A percentile compares a stretch with the other conserved stretches of the same genome.
phyloP scores from a whole-genome alignment of 1,284 basidiomycete genomes.

The Vanrija sp. region DNA sequence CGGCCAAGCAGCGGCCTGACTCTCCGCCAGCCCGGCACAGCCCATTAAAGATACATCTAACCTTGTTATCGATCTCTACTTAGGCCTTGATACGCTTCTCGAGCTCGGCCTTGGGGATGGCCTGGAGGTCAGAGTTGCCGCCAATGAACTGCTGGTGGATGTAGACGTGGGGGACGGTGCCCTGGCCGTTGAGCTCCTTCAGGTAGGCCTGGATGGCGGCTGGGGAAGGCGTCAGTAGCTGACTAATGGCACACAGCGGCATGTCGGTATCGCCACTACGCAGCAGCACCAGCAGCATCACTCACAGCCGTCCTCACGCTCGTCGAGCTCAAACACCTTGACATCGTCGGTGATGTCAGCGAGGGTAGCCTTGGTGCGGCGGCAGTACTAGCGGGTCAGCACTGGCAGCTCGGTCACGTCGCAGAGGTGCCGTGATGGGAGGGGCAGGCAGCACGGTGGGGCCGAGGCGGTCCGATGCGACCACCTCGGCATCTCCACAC shows the following conservation, averaged over 20 bases:
- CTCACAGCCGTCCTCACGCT: slow-evolving; percentile 44
- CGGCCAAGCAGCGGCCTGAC: too few species aligned
- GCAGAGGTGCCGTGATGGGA: not conserved
- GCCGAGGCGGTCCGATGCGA: too few species aligned
- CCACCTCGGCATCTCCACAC: too few species aligned
- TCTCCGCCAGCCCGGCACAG: not conserved
- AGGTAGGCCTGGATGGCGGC: slow-evolving; percentile 48
- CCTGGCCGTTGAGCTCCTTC: slow-evolving; percentile 40
- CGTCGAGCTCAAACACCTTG: slow-evolving; percentile 46
- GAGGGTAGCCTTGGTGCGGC: slow-evolving; percentile 39
- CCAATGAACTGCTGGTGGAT: slow-evolving; percentile 47
- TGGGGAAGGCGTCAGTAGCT: slow-evolving; percentile 10
- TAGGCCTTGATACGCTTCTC: slow-evolving; percentile 33
- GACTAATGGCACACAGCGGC: not conserved
- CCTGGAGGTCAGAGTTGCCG: slow-evolving; percentile 46
- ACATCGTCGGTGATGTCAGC: slow-evolving; percentile 29
- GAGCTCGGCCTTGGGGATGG: slow-evolving; percentile 34
- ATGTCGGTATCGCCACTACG: too few species aligned
- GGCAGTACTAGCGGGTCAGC: slow-evolving; percentile 38
- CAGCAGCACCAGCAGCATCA: slow-evolving; percentile 1
- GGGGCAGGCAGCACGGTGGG: too few species aligned
- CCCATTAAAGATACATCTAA: too few species aligned
- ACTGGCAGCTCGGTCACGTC: not conserved
- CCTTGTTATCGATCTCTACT: not conserved
- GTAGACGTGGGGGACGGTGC: slow-evolving; percentile 48